phyloP scores from a whole-genome alignment of 2,329 filamentous ascomycete species.

The Ophiostoma angusticollis region DNA sequence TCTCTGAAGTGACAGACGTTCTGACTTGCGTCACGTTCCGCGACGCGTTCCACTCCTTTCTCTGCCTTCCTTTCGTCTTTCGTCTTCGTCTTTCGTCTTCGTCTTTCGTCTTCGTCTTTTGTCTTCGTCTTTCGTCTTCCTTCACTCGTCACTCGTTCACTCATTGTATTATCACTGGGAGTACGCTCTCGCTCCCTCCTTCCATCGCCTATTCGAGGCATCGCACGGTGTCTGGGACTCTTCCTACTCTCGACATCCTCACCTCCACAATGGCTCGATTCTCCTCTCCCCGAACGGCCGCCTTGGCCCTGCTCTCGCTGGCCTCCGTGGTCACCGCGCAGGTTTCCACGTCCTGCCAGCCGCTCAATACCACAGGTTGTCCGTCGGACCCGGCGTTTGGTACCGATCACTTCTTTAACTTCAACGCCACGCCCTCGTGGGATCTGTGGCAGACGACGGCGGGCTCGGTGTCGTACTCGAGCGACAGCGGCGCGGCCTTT shows the following conservation, averaged over 20 bases:
- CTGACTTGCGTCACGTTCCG: not conserved
- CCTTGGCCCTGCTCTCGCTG: no score
- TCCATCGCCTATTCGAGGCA: no score
- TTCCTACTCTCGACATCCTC: not conserved
- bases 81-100: no score
- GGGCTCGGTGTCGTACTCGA: constrained; percentile 49
- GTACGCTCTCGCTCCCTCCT: no score
- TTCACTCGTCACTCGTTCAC: no score
- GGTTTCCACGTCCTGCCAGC: constrained; percentile 66
- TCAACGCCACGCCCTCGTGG: constrained; percentile 43
- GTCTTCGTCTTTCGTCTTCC: no score
- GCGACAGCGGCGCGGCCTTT: constrained; percentile 52
- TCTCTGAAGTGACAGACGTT: not conserved
- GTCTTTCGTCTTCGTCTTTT: no score
- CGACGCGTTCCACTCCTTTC: not conserved
- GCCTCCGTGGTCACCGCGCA: constrained; percentile 60
- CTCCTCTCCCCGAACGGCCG: no score
- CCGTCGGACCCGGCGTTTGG: constrained; percentile 59
- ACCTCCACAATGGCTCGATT: not conserved
- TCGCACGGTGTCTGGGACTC: no score
- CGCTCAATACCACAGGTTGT: constrained; percentile 54
- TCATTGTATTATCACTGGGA: no score
- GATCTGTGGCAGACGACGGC: constrained; percentile 57
- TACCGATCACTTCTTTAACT: constrained; percentile 47
- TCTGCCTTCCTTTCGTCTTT: not conserved